These are phyloP conservation scores for Nyctanthes arbortristis DNA, from an alignment of 257 asterid species.

Conservation along the genomic window DNA sequence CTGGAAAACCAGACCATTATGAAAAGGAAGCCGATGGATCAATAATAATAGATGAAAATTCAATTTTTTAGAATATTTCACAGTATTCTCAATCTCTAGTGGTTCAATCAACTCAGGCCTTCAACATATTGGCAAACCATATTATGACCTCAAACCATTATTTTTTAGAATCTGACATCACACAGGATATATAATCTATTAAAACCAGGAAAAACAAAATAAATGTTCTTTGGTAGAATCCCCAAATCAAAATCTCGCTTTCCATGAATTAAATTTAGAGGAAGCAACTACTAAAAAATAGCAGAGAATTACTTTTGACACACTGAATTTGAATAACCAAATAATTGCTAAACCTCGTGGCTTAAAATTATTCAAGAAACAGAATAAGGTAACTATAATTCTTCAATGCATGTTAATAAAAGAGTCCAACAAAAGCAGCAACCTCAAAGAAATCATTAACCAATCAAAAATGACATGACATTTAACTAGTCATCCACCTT, in stretches of 20 bases:
- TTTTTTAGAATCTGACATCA: neutral
- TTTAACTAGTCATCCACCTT: constrained; percentile 41
- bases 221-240: too few species aligned
- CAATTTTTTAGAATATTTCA: neutral
- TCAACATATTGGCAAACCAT: neutral
- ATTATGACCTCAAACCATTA: neutral
- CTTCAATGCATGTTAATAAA: neutral
- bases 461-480: neutral
- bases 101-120: neutral
- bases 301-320: neutral
- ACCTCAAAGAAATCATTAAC: neutral
- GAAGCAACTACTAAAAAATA: neutral
- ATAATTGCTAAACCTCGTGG: neutral
- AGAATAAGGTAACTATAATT: neutral
- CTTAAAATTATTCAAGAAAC: neutral
- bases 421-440: neutral
- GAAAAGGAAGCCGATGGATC: neutral
- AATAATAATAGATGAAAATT: neutral
- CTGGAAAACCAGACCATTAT: neutral
- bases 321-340: neutral
- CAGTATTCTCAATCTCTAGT: too few species aligned
- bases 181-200: neutral
- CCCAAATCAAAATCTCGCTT: too few species aligned
- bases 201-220: neutral
- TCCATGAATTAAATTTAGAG: neutral